Evolutionary conservation across 2,329 filamentous ascomycete genomes (phyloP).

Genomic region (Chaetomiaceae sp.): DNA sequence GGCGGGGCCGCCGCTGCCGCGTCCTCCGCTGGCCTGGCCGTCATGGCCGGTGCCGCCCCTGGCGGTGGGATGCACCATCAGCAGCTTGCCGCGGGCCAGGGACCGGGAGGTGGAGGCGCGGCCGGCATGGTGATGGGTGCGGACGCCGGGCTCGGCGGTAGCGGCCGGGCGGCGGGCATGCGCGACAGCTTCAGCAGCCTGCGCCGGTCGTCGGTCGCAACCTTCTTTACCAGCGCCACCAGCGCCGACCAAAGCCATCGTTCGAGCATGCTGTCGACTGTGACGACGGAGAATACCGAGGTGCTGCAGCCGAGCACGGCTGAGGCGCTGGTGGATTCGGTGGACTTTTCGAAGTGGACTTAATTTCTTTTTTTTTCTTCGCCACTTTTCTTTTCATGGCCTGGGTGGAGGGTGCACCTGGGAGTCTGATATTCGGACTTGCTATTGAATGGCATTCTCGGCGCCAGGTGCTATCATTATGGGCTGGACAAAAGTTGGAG

Average conservation of each 20-base stretch:
- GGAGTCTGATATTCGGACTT: too few species aligned
- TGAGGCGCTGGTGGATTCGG: conserved; percentile 39
- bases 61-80: neutral
- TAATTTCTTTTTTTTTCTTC: conserved; percentile 20
- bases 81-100: neutral
- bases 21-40: neutral
- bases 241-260: conserved; percentile 45
- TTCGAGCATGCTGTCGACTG: conserved; percentile 51
- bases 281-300: conserved; percentile 51
- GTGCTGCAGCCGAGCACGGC: conserved; percentile 27
- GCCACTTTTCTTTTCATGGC: neutral
- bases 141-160: conserved; percentile 11
- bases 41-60: neutral
- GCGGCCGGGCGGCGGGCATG: conserved; percentile 43
- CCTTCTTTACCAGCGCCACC: conserved; percentile 54
- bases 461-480: too few species aligned
- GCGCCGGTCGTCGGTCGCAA: conserved; percentile 58
- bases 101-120: neutral
- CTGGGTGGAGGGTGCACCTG: too few species aligned
- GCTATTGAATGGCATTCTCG: too few species aligned
- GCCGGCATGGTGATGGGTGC: neutral
- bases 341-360: conserved; percentile 48
- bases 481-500: too few species aligned
- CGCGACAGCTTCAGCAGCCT: conserved; percentile 57
- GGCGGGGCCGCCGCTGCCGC: neutral